Base-by-base conservation (phyloP, 2,329 filamentous ascomycete genomes). In the Fusarium sp. region DNA sequence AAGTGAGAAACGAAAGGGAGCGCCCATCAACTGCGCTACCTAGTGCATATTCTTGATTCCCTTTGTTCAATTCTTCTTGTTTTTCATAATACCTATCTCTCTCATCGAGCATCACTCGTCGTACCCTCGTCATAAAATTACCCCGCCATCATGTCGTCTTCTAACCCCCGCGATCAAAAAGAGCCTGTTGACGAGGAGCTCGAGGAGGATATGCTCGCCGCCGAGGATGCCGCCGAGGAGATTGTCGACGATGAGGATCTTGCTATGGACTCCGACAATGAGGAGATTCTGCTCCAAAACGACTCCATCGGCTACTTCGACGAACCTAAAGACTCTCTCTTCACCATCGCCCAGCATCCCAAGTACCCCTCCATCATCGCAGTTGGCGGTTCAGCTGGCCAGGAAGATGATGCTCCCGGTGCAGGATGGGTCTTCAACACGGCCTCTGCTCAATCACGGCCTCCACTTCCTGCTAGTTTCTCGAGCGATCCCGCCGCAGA, bases 301-400 rank as follows among this genome's bases (percentile, higher is more conserved):
- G 96, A 99, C 87, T 97, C 94, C 75, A 87, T 92, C 75, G 96
- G 94, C 69, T 96, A 97, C 86, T 98, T 98, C 80, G 96, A 98
- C 85, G 83, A 85, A 41, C 94, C 98, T 85, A 93, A 91, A 77
- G 95, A 98, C 87, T 95, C 93, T 69, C 93, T 99, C 79, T 99
- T 98, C 86, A 91, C 94, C 83, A 96, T 99, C 81, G 94, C 96
- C 24, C 94, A 98, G 81, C 96, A 99, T 82, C 96, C 96, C 8
- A 86, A 91, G 12, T 88, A 93, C 80, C 90, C 92, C 11, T 87
- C 91, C 26, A 91, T 98, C 69, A 87, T 98, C 69, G 93, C 95
- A 8, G 98, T 96, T 0, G 96, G 96, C 69, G 96, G 95, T 73
- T 89, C 88, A 63, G 90, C 91, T 64, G 89, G 89, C 51, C 84